A percentile compares a stretch with the other conserved stretches of the same genome.
These are phyloP conservation scores for Symmetrospora coprosmae DNA, from an alignment of 768 basidiomycete species.

Conservation along the genomic window DNA sequence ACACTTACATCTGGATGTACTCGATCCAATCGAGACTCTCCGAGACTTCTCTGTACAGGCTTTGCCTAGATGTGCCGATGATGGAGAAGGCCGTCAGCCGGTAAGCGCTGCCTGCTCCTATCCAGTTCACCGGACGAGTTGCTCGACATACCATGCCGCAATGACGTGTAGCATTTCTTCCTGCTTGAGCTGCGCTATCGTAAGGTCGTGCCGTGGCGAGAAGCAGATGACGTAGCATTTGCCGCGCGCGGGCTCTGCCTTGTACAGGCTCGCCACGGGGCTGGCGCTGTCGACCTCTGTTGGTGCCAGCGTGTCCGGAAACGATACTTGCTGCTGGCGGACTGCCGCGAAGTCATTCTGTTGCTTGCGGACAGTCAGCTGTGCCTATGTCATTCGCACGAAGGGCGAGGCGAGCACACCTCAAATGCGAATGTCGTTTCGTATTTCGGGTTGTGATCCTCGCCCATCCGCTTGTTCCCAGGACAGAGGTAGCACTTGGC, in stretches of 20 bases:
- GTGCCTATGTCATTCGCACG: neutral
- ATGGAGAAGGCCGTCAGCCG: neutral
- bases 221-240: conserved; percentile 79
- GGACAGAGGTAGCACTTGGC: conserved; percentile 62
- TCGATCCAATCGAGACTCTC: conserved; percentile 28
- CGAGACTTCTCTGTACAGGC: conserved; percentile 30
- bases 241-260: conserved; percentile 55
- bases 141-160: conserved; percentile 58
- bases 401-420: conserved; percentile 20
- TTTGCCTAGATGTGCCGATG: conserved; percentile 23
- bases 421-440: conserved; percentile 46
- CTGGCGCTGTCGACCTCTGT: neutral
- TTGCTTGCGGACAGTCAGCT: neutral
- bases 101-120: too few relatives aligned
- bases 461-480: conserved; percentile 62
- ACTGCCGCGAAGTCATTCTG: conserved; percentile 34
- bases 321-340: conserved; percentile 17
- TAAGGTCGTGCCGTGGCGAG: conserved; percentile 71
- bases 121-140: too few relatives aligned
- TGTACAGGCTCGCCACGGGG: conserved; percentile 30
- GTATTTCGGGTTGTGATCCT: conserved; percentile 54
- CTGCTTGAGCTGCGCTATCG: conserved; percentile 52
- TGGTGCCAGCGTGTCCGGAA: conserved; percentile 1
- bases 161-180: conserved; percentile 54
- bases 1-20: conserved; percentile 33